Evolutionary conservation across 805 yeast genomes (phyloP), one percentile per base, ranked within the genome.

Genomic region (Kuraishia ogatae): DNA sequence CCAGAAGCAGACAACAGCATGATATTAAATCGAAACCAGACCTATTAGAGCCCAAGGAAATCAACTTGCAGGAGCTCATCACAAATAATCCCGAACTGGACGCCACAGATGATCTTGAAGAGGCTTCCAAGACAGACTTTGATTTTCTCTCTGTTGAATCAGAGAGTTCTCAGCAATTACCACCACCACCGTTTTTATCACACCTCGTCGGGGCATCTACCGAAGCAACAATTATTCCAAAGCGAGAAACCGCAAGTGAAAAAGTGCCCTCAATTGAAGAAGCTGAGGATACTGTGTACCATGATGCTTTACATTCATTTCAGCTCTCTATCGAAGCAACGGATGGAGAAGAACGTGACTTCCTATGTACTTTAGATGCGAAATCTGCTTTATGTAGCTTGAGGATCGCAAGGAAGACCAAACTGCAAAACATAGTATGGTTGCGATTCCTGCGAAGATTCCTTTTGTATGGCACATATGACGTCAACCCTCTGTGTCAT

Each of bases 381-480:
- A 15, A 8, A 10, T 24, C 50, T 20, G 20, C 28, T 6, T 35
- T 26, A 29, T 2, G 11, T 26, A 21, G 43, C 4, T 8, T 35
- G 43, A 50, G 19, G 19, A n/a, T 19, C 10, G 23, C 20, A 10
- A 28, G 17, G 50, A 21, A 48, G 13, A 22, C n/a, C 26, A 19
- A 24, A 23, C 4, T 7, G 7, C 39, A 26, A 3, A 39, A n/a
- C 19, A 7, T 28, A 15, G 39, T 19, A 17, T 20, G 39, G 54
- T 7, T 11, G 5, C 21, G 24, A 22, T 52, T 52, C 19, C 39
- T 52, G 2, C 39, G 23, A 20, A 39, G 19, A 17, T 13, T 43
- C n/a, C 50, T 52, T 13, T 23, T 23, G 7, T 22, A 23, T 22
- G 54, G 54, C 8, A 11, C 54, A 19, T 52, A 52, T 26, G 54